These are phyloP conservation scores for Salix udensis DNA, from an alignment of 345 rosid genomes.

Conservation along the genomic window DNA sequence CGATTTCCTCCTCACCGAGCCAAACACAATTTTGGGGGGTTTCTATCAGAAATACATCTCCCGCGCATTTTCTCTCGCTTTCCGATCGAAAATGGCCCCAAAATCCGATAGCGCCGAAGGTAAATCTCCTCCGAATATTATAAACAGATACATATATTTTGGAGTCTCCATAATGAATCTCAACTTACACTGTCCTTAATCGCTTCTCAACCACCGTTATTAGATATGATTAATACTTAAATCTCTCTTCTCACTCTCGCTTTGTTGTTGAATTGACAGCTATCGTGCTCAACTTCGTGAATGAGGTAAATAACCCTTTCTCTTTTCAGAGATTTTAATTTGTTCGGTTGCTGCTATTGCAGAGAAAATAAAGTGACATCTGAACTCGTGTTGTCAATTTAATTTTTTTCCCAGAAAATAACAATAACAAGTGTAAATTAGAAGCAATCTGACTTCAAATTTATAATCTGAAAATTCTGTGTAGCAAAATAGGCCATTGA, in stretches of 20 bases:
- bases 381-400: too few relatives aligned
- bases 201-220: not conserved
- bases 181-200: slow-evolving; percentile 2
- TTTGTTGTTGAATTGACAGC: slow-evolving; percentile 42
- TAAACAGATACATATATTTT: not conserved
- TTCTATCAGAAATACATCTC: slow-evolving; percentile 24
- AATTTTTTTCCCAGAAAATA: not conserved
- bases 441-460: not conserved
- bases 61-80: slow-evolving; percentile 44
- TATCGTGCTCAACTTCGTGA: slow-evolving; percentile 85
- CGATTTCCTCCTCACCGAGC: not conserved
- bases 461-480: not conserved
- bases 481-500: slow-evolving; percentile 86
- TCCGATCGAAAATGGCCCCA: slow-evolving; percentile 56
- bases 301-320: slow-evolving; percentile 52
- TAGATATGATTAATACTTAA: too few relatives aligned
- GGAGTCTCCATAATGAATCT: not conserved
- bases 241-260: slow-evolving; percentile 1
- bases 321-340: not conserved
- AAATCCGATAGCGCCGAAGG: slow-evolving; percentile 74
- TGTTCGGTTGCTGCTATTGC: not conserved
- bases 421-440: too few relatives aligned
- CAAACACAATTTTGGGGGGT: too few relatives aligned
- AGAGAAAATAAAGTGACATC: not conserved
- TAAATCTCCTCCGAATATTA: not conserved